Base-by-base conservation (phyloP, 345 rosid species). In the Camelina hispida region DNA sequence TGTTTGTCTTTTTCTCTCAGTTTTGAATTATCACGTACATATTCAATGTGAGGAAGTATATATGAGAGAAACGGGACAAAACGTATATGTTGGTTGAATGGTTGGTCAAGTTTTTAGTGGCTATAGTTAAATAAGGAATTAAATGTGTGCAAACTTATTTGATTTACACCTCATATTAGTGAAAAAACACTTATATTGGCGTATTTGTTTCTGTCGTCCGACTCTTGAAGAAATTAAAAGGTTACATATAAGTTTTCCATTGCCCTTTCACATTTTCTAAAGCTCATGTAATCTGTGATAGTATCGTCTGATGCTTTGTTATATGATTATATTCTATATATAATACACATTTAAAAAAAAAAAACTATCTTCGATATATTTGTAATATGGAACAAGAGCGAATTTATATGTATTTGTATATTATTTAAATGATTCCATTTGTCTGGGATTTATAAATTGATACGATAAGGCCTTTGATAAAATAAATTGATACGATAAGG, bases 191-290 rank as follows among this genome's bases (percentile, higher is more conserved):
- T 40, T 35, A 34, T 56, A 48, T 56, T 47, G 38, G 28, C 57
- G 2, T 37, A 48, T 48, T 25, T 77, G 43, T 63, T 69, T 56
- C 71, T 54, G 25, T 64, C 7, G 18, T 55, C 72, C 55, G 80
- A 63, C 76, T 77, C 76, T 71, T 77, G 80, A 71, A 57, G 67
- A 50, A 52, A 40, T 71, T 64, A 38, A 77, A 71, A 77, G 80
- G 76, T 57, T 71, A 23, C 57, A 53, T 23, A 62, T 60, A 62
- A 46, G 37, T 47, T 50, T 48, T 37, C 53, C 54, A 56, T 17
- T 77, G 80, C 67, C 80, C 80, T 77, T 77, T 77, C 76, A 77
- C 72, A 57, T 28, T 23, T 71, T 70, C 72, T 64, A 77, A 71
- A 71, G 72, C 72, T 57, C 47, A 69, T 53, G 34, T 13, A 54